Evolutionary conservation across 1,284 basidiomycete species (phyloP), one percentile per base, ranked within the genome.

Genomic region (Pseudozyma sp.): DNA sequence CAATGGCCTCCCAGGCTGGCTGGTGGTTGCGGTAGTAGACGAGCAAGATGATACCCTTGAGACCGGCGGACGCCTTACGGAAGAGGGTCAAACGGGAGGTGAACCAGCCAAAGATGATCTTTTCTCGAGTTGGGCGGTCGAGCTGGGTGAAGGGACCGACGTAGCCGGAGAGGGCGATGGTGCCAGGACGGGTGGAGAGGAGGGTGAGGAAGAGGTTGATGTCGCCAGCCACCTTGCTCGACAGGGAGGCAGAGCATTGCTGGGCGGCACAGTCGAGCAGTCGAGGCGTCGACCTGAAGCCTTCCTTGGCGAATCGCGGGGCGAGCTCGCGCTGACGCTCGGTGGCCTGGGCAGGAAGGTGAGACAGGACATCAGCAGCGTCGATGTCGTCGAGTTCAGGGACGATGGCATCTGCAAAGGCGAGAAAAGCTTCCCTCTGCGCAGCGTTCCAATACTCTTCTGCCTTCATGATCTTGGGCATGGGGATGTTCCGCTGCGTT

Each of bases 331-430:
- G 64, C 56, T 84, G 82, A 40, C 61, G 62, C n/a, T 74, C 64
- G 14, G 72, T 66, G 19, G 75, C 69, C n/a, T 57, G 54, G 7
- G 59, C 43, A 13, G 82, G 82, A 4, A 82, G 71, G n/a, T 65
- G 39, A 24, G 72, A 69, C 34, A 79, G 59, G 19, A 81, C 65
- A n/a, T 68, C 40, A 13, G 78, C 79, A 11, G 72, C 72, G 30
- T 82, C 81, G 5, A 55, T 59, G 29, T 68, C 77, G 10, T 77
- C 65, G 33, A 83, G 73, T 31, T 75, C 51, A 1, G 80, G 81
- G 2, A 84, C 67, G 42, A 81, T 64, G 40, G 77, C 71, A 46
- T 83, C 77, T n/a, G 73, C 80, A n/a, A 84, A 59, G 44, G 82
- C 81, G 11, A 65, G 58, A 53, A 83, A 60, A 3, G 74, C 79